Evolutionary conservation across 2,329 filamentous ascomycete genomes (phyloP).

Genomic region (Aureobasidium lini): DNA sequence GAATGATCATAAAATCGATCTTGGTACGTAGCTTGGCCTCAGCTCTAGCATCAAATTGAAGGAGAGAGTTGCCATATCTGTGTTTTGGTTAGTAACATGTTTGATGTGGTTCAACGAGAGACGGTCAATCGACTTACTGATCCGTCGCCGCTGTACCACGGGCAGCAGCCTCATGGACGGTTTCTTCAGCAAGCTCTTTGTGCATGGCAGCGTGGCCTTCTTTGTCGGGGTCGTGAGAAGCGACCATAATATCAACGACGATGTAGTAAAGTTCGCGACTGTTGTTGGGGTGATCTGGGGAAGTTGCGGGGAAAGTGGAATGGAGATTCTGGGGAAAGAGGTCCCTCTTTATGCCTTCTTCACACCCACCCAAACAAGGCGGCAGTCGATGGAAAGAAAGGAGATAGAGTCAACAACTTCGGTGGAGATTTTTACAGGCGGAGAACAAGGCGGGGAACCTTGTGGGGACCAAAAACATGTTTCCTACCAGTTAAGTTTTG

Average conservation of each 20-base stretch:
- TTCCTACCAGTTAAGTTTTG: not conserved
- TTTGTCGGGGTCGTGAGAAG: not conserved
- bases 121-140: constrained; percentile 30
- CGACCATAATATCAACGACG: not conserved
- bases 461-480: not conserved
- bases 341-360: not conserved
- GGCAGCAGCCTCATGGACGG: constrained; percentile 34
- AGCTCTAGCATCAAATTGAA: constrained; percentile 50
- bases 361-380: not conserved
- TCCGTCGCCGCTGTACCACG: constrained; percentile 42
- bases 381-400: not conserved
- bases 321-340: not conserved
- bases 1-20: constrained; percentile 58
- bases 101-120: not conserved
- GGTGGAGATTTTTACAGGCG: not conserved
- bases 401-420: not conserved
- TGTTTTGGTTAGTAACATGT: constrained; percentile 9
- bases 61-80: constrained; percentile 44
- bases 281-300: not conserved
- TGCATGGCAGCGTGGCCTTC: constrained; percentile 5
- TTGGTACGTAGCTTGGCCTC: constrained; percentile 55
- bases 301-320: not conserved
- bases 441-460: not conserved
- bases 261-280: not conserved
- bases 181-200: constrained; percentile 15